Percentiles rank a stretch among this genome's conserved stretches.
phyloP scores from a whole-genome alignment of 805 yeast species.

The Saccharomycopsis fibuligera region DNA sequence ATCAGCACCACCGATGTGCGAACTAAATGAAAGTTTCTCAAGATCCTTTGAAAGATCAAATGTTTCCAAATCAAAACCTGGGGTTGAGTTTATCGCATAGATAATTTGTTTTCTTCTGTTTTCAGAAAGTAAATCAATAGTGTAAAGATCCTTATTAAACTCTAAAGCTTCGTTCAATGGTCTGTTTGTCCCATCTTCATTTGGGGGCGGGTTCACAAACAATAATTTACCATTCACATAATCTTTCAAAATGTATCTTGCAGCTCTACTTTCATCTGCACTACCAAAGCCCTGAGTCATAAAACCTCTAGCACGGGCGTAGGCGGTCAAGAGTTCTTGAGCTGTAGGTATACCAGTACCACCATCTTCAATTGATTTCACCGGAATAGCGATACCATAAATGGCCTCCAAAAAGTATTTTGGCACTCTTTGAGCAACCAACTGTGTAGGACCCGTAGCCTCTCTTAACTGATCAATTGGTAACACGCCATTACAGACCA shows the following conservation, averaged over 20 bases:
- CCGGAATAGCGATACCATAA: slow-evolving; percentile 86
- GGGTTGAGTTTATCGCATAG: slow-evolving; percentile 44
- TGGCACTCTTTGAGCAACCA: slow-evolving; percentile 85
- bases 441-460: slow-evolving; percentile 77
- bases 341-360: slow-evolving; percentile 88
- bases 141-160: slow-evolving; percentile 74
- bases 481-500: slow-evolving; percentile 96
- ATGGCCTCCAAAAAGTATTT: slow-evolving; percentile 82
- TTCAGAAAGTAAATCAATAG: slow-evolving; percentile 59
- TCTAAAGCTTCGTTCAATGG: slow-evolving; percentile 46
- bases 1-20: slow-evolving; percentile 56
- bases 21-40: slow-evolving; percentile 67
- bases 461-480: slow-evolving; percentile 97
- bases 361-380: slow-evolving; percentile 73
- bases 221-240: slow-evolving; percentile 88
- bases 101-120: slow-evolving; percentile 66
- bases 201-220: slow-evolving; percentile 86
- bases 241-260: slow-evolving; percentile 87
- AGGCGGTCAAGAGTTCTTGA: slow-evolving; percentile 80
- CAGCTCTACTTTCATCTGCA: slow-evolving; percentile 94
- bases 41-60: slow-evolving; percentile 68
- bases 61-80: slow-evolving; percentile 39
- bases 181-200: slow-evolving; percentile 47
- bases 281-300: slow-evolving; percentile 97
- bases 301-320: slow-evolving; percentile 94